phyloP scores from a whole-genome alignment of 805 yeast species.

The Candida pini region DNA sequence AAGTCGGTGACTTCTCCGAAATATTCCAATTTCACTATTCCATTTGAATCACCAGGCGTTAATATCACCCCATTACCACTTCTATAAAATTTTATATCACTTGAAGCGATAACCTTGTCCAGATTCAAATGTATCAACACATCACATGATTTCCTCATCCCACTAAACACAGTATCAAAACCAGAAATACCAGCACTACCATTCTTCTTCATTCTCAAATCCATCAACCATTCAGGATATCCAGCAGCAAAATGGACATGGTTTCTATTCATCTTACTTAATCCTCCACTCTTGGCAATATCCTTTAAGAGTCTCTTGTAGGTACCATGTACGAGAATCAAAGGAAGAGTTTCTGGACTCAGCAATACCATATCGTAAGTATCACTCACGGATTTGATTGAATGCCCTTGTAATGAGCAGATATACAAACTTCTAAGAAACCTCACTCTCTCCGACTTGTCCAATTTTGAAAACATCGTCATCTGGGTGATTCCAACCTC shows the following conservation, averaged over 20 bases:
- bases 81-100: slow-evolving; percentile 46
- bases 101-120: slow-evolving; percentile 37
- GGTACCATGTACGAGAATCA: slow-evolving; percentile 76
- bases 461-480: slow-evolving; percentile 18
- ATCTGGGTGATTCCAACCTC: slow-evolving; percentile 1
- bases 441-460: too few species aligned
- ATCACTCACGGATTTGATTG: slow-evolving; percentile 41
- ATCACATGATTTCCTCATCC: slow-evolving; percentile 57
- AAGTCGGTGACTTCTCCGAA: slow-evolving; percentile 31
- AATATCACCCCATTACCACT: slow-evolving; percentile 75
- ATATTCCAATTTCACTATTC: slow-evolving; percentile 40
- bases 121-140: slow-evolving; percentile 62
- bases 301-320: slow-evolving; percentile 37
- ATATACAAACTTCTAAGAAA: too few species aligned
- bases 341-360: slow-evolving; percentile 38
- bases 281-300: slow-evolving; percentile 50
- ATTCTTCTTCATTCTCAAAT: background rate
- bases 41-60: slow-evolving; percentile 54
- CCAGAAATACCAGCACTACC: too few species aligned
- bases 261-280: slow-evolving; percentile 66
- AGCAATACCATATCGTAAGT: slow-evolving; percentile 26
- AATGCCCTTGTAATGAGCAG: slow-evolving; percentile 96
- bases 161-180: slow-evolving; percentile 50
- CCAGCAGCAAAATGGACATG: slow-evolving; percentile 84
- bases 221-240: slow-evolving; percentile 27